Conservation (phyloP, 192 early-diverging fungal genomes). For the Coemansia sp. region DNA sequence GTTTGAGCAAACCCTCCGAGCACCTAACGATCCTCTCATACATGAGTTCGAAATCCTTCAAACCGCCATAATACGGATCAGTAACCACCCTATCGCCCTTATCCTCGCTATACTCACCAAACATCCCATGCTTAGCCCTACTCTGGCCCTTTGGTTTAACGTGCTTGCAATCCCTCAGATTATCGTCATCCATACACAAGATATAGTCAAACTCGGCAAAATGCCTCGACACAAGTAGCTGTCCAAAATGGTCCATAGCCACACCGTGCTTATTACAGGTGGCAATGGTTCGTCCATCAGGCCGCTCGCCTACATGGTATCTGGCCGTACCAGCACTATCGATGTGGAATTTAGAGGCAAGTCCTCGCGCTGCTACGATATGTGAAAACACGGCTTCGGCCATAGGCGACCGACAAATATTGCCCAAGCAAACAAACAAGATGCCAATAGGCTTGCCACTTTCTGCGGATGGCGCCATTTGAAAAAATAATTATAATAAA, state of each 20-base stretch:
- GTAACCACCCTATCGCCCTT: conserved; percentile 26
- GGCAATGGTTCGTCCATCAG: conserved; percentile 69
- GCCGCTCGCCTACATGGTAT: conserved; percentile 74
- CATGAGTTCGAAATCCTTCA: conserved; percentile 44
- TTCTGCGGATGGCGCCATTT: neutral
- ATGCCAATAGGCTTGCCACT: conserved; percentile 32
- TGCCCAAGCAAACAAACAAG: conserved; percentile 70
- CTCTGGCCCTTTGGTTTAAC: conserved; percentile 46
- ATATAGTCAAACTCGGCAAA: conserved; percentile 82
- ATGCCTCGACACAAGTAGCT: conserved; percentile 65
- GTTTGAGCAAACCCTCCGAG: conserved; percentile 42
- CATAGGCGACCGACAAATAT: conserved; percentile 93
- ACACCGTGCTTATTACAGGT: conserved; percentile 76
- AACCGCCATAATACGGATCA: conserved; percentile 57
- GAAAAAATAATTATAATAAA: neutral
- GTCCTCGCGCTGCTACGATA: conserved; percentile 62
- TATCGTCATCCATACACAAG: conserved; percentile 90
- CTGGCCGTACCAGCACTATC: conserved; percentile 87
- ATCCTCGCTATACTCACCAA: conserved; percentile 41
- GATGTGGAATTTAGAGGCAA: conserved; percentile 65
- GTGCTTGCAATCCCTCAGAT: conserved; percentile 64
- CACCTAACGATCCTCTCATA: conserved; percentile 52
- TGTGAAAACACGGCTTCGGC: conserved; percentile 91
- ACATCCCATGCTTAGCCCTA: conserved; percentile 35
- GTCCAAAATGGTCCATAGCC: conserved; percentile 73